Percentiles rank a stretch among this genome's conserved stretches.
Evolutionary conservation across 768 basidiomycete species (phyloP).

Genomic region (Cystobasidium ongulense): DNA sequence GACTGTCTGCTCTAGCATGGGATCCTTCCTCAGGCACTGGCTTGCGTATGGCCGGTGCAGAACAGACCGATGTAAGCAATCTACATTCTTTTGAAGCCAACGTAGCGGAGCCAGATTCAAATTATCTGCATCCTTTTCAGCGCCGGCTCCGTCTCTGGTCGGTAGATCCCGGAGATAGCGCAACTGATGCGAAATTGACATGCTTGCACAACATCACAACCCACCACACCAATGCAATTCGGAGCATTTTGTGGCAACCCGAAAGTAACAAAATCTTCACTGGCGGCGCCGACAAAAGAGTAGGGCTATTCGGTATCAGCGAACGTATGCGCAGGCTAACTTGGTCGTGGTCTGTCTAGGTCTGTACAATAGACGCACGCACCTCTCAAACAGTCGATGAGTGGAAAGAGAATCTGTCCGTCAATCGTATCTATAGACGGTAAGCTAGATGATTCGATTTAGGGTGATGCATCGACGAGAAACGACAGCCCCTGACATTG

Average conservation of each 20-base stretch:
- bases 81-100: background rate
- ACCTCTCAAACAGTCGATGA: background rate
- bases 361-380: background rate
- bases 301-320: background rate
- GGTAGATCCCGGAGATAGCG: background rate
- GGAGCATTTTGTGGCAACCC: background rate
- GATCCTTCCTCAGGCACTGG: background rate
- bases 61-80: background rate
- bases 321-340: background rate
- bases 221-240: background rate
- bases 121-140: background rate
- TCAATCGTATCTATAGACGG: slow-evolving; percentile 14
- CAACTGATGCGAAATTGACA: background rate
- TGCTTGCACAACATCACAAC: background rate
- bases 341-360: background rate
- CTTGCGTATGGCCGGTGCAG: background rate
- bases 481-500: background rate
- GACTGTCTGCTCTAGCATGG: slow-evolving; percentile 1
- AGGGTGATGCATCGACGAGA: background rate
- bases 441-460: background rate
- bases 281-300: background rate
- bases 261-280: background rate
- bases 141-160: background rate
- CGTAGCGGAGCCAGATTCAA: background rate
- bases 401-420: background rate